Base-by-base conservation (phyloP, 1,284 basidiomycete species). In the Apiotrichum porosum region DNA sequence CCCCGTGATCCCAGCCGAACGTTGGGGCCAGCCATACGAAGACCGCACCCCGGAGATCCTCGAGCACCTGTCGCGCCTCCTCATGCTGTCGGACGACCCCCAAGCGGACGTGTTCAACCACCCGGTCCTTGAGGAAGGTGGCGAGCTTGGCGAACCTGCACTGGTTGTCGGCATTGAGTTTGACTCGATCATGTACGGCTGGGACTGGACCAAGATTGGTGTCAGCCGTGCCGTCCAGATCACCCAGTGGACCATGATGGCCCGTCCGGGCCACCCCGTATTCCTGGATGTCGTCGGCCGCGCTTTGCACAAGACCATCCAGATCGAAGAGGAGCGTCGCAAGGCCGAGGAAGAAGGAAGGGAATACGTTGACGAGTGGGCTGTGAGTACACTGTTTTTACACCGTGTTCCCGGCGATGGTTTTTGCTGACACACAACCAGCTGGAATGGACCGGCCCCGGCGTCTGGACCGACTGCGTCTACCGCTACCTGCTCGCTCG, bases 241-340 rank as follows among this genome's bases (percentile, higher is more conserved):
- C 17, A 68, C 65, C 2, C 73, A 75, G 56, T 75, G 74, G 74
- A 74, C 72, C 8, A 65, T 75, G 52, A 58, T 62, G 59, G 63
- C 65, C 19, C 49, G 65, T 45, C 65, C 65, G 12, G 65, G 65
- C 18, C 66, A 69, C 50, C 66, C 66, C 6, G 59, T 69, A 5
- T 62, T 69, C 24, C 55, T 69, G 15, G 66, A 69, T 49, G 62
- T 57, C 3, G 37, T 67, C 12, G 62, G 63, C 5, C 48, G 60
- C 24, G 55, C 58, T 2, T 41, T 69, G 9, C 47, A 49, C 17
- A 63, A 60, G 46, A 61, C 66, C 1, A 57, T 63, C 34, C 51
- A 62, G 33, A 50, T 63, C 5, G 51, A 49, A 10, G 40, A 42
- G n/a, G 40, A 54, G 22, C 47, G 51, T n/a, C 37, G 30, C 9